Percentiles rank a stretch among this genome's conserved stretches.
Conservation (phyloP, 2,329 filamentous ascomycete genomes). For the Alternaria burnsii region DNA sequence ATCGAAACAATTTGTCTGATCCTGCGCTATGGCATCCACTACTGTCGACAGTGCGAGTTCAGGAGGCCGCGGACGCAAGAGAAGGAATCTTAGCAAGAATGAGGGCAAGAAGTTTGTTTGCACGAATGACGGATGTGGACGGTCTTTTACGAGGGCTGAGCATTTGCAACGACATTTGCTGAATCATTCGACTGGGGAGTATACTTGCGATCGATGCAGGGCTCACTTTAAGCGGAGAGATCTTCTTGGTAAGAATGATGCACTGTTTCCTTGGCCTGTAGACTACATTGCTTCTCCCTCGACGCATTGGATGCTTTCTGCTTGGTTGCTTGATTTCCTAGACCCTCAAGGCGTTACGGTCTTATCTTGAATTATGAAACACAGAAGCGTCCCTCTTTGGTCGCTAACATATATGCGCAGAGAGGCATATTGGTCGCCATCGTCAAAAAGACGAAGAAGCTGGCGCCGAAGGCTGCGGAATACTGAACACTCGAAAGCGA, state of each 20-base stretch:
- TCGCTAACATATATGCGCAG: constrained; percentile 50
- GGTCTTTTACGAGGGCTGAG: constrained; percentile 93
- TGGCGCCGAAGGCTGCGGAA: constrained; percentile 60
- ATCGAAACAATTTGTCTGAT: constrained; percentile 12
- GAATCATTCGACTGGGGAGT: constrained; percentile 72
- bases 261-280: constrained; percentile 7
- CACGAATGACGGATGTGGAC: constrained; percentile 82
- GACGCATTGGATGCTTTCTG: background rate
- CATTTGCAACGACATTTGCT: constrained; percentile 95
- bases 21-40: constrained; percentile 28
- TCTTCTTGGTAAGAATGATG: constrained; percentile 59
- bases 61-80: constrained; percentile 67
- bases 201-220: constrained; percentile 66
- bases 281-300: background rate
- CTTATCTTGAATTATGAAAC: background rate
- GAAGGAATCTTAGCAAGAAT: constrained; percentile 55
- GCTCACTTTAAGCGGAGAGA: constrained; percentile 70
- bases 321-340: too few species aligned
- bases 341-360: background rate
- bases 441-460: constrained; percentile 65
- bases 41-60: constrained; percentile 27
- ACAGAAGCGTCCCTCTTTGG: background rate
- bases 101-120: constrained; percentile 69
- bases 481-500: constrained; percentile 61
- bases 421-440: constrained; percentile 65